Evolutionary conservation across 495 filamentous ascomycete genomes (phyloP), one percentile per base, ranked within the genome.

Genomic region (Hypoxylon lienhwacheense): DNA sequence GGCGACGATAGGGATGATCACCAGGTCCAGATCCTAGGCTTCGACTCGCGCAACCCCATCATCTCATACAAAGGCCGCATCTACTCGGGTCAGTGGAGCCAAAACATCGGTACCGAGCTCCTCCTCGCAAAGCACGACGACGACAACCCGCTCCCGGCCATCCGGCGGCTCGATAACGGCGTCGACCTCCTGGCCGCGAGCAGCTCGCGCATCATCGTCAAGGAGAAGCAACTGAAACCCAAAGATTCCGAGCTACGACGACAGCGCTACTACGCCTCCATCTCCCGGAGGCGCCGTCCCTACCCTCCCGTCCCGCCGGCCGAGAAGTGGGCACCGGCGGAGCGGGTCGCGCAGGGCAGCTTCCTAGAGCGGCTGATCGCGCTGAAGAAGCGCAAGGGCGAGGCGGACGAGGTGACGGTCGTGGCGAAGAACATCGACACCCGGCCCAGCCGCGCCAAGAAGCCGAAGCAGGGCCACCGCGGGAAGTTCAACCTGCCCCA

Each of bases 101-200:
- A 85, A 35, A 86, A 88, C 49, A 77, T 92, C 2, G 90, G 90
- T 24, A 93, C 89, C 0, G 88, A 95, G 39, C 64, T 95, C 54
- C 76, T 90, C 47, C 84, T 96, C 47, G 71, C 81, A 0, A 69
- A 70, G 0, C 81, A 77, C 40, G 76, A 72, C 51, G 55, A 52
- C 20, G 70, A 71, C 4, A 44, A 55, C 53, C 45, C 64, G 21
- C 56, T 75, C 43, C 70, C 67, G 8, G 70, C 62, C n/a, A 70
- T 76, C 7, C 77, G 67, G 17, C 65, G 63, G 24, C 70, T 80
- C 24, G 66, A 66, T 22, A 66, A 78, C 31, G 67, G 75, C 39
- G 83, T 85, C 17, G 78, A 85, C 52, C 73, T 90, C 4, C 64
- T 91, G 10, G 82, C 79, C 10, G 80, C 83, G 26, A 83, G 81